Percentiles rank a stretch among this genome's conserved stretches.
phyloP scores from a whole-genome alignment of 352 stramenopile genomes.

The Phytophthora multivora region DNA sequence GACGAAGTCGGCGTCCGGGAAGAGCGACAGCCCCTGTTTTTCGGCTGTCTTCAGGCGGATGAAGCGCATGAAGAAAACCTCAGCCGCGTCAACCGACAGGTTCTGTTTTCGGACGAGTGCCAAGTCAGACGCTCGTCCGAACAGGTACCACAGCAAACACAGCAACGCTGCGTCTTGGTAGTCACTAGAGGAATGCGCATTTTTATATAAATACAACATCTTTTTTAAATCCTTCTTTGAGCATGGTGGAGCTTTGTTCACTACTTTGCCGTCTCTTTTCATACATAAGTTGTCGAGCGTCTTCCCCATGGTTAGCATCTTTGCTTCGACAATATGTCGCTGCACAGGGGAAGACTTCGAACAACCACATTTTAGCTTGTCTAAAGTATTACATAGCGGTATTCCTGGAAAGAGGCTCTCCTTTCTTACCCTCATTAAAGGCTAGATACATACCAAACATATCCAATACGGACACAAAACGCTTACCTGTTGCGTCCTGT shows the following conservation, averaged over 20 bases:
- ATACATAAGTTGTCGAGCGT: neutral
- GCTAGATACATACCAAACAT: constrained; percentile 28
- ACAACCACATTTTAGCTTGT: constrained; percentile 12
- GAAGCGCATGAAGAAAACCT: constrained; percentile 24
- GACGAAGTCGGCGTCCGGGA: no score
- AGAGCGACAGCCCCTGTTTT: no score
- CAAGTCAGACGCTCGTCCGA: neutral
- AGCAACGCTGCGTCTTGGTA: no score
- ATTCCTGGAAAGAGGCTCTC: constrained; percentile 18
- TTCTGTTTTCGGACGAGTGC: neutral
- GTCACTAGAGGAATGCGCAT: no score
- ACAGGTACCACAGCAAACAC: neutral
- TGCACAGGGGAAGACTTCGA: constrained; percentile 6
- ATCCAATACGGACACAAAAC: constrained; percentile 15
- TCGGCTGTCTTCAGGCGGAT: constrained; percentile 36
- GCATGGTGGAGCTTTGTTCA: neutral
- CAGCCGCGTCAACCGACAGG: constrained; percentile 12
- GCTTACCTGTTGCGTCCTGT: no score
- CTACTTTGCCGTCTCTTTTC: neutral
- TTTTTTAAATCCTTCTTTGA: constrained; percentile 2
- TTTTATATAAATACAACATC: no score
- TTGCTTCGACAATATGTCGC: constrained; percentile 13
- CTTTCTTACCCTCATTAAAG: constrained; percentile 24
- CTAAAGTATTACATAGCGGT: constrained; percentile 10
- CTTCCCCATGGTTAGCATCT: constrained; percentile 1